phyloP scores from a whole-genome alignment of 805 yeast genomes.

The Kodamaea kaohsiungensis region DNA sequence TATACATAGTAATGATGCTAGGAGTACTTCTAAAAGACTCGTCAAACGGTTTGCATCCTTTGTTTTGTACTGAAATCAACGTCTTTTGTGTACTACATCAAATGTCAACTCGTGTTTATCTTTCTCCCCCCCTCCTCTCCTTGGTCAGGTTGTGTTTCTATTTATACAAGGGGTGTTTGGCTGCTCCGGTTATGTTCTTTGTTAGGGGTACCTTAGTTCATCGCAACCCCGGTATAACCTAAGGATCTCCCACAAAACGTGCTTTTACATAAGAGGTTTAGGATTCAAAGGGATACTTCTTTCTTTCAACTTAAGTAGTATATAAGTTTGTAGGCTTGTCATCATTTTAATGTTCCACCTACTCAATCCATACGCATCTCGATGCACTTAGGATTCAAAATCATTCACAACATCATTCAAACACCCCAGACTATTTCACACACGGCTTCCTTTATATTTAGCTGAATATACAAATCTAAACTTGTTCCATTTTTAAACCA shows the following conservation, averaged over 20 bases:
- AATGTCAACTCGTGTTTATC: not conserved
- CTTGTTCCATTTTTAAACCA: not conserved
- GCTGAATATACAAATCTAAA: not conserved
- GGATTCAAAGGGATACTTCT: not conserved
- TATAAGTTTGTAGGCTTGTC: not conserved
- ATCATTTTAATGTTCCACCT: not conserved
- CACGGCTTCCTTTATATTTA: no score
- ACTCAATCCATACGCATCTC: not conserved
- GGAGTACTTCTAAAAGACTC: no score
- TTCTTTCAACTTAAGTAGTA: not conserved
- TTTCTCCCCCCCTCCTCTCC: not conserved
- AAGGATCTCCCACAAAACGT: not conserved
- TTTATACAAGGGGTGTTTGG: not conserved
- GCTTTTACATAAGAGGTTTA: not conserved
- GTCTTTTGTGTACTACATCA: not conserved
- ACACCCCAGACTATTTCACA: no score
- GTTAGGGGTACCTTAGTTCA: not conserved
- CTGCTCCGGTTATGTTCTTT: not conserved
- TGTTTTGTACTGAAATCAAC: no score
- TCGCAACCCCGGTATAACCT: not conserved
- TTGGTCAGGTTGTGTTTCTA: not conserved
- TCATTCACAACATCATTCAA: no score
- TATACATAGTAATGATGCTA: no score
- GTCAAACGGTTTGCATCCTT: no score
- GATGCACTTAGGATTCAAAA: not conserved